Percentiles rank a stretch among this genome's conserved stretches.
Conservation (phyloP, 805 yeast genomes). For the Candida pini region DNA sequence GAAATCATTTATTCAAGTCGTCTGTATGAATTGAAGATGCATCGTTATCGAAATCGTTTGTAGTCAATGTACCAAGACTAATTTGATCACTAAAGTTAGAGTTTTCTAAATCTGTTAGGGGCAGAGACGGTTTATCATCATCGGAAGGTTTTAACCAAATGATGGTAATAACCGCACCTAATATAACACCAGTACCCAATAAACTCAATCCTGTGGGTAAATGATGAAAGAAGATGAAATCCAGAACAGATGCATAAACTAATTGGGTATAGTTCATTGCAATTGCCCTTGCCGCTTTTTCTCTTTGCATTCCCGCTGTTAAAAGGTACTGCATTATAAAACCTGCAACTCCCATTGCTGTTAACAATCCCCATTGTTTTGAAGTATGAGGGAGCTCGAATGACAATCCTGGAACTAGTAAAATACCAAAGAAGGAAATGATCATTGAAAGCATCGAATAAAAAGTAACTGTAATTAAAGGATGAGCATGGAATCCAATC, state of each 20-base stretch:
- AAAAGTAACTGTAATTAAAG: constrained; percentile 71
- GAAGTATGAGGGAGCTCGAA: constrained; percentile 57
- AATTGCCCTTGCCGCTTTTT: constrained; percentile 70
- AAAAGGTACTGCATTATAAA: constrained; percentile 74
- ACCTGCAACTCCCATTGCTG: constrained; percentile 66
- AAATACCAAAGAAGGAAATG: constrained; percentile 46
- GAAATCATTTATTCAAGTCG: neutral
- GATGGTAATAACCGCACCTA: constrained; percentile 58
- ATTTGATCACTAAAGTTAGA: neutral
- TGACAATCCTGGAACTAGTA: constrained; percentile 50
- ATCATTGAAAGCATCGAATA: constrained; percentile 60
- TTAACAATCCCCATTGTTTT: constrained; percentile 62
- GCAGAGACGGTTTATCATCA: constrained; percentile 7
- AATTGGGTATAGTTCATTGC: constrained; percentile 72
- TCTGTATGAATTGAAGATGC: neutral
- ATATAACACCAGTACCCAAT: constrained; percentile 63
- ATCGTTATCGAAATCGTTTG: neutral
- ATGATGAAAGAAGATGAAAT: constrained; percentile 64
- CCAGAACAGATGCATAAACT: constrained; percentile 75
- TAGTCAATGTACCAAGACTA: neutral
- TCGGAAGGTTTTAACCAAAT: constrained; percentile 42
- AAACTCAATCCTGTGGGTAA: constrained; percentile 65
- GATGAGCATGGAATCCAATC: constrained; percentile 76
- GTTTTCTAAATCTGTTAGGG: neutral
- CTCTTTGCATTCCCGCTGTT: constrained; percentile 81